phyloP scores from a whole-genome alignment of 2,329 filamentous ascomycete species.

The Botrytis fragariae region DNA sequence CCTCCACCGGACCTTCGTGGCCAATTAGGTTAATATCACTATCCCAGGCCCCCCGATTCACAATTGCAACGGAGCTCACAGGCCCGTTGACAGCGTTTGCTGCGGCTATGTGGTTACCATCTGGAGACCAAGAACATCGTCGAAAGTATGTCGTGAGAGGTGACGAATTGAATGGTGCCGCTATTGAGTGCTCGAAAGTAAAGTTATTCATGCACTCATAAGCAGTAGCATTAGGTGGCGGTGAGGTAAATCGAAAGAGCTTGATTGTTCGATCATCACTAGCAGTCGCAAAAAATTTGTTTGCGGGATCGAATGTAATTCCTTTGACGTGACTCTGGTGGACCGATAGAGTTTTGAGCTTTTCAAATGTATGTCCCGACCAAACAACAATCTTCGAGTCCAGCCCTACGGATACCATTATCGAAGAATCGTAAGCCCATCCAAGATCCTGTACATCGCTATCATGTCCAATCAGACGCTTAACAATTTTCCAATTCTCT shows the following conservation, averaged over 20 bases:
- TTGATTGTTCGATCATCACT: constrained; percentile 97
- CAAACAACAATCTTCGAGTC: constrained; percentile 98
- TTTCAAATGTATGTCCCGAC: constrained; percentile 98
- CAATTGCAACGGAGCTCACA: constrained; percentile 94
- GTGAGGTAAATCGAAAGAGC: constrained; percentile 91
- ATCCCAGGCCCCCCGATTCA: constrained; percentile 89
- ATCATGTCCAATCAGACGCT: constrained; percentile 91
- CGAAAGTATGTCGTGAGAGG: constrained; percentile 96
- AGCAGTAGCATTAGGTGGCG: constrained; percentile 83
- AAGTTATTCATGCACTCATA: constrained; percentile 98
- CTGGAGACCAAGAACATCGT: constrained; percentile 94
- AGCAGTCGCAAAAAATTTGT: constrained; percentile 98
- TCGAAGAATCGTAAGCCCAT: constrained; percentile 94
- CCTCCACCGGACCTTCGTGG: constrained; percentile 94
- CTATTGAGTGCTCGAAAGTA: constrained; percentile 87
- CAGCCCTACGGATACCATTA: constrained; percentile 90
- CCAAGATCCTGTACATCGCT: constrained; percentile 98
- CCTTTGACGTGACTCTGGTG: constrained; percentile 99
- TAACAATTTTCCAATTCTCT: constrained; percentile 97
- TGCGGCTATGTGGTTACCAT: constrained; percentile 94
- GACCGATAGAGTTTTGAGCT: constrained; percentile 86
- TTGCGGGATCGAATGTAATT: constrained; percentile 96
- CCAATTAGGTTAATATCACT: constrained; percentile 97
- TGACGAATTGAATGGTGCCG: constrained; percentile 81
- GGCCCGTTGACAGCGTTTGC: constrained; percentile 97